Base-by-base conservation (phyloP, 1,284 basidiomycete genomes). In the Boletus mariae region DNA sequence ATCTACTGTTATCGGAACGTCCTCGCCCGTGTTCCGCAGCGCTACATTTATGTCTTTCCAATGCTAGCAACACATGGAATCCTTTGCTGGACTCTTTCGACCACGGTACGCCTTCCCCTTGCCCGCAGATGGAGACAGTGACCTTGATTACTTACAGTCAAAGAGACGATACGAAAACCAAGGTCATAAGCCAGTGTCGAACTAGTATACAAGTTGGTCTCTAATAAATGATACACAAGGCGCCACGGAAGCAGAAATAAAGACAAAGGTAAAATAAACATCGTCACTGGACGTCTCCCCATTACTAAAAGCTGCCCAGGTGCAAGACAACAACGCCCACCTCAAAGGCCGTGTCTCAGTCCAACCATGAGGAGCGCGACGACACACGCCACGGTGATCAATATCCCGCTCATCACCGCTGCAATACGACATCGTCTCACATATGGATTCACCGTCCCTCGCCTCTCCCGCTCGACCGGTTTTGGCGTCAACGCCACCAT, bases 361-460 rank as follows among this genome's bases (percentile, higher is more conserved):
- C 48, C 59, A 5, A 44, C 53, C 28, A 77, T 69, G 35, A 77
- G 57, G n/a, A 79, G 54, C 15, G 72, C 70, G 15, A 73, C 67
- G 20, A 78, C 55, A 51, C 73, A 70, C 13, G 63, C 71, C 5
- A 67, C 59, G 23, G 68, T 40, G 4, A 80, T 58, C 29, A 78
- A 23, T 31, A 73, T 51, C 8, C 76, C 75, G 50, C 77, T 75
- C 47, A 64, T 55, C 29, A 72, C 62, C 23, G 78, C 78, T 0
- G 78, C 78, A 26, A 77, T 62, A 47, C 79, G 72, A 60, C 79
- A 79, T 9, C 77, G 65, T 20, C 57, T 57, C 13, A 80, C 74
- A 75, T 78, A 80, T n/a, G 63, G 72, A 55, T 76, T 60, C 58
- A 41, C 63, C 56, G 51, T 56, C 41, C 54, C 48, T 35, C 57